Conservation (phyloP, 176 grass and related monocot genomes). For the Raddia guianensis region DNA sequence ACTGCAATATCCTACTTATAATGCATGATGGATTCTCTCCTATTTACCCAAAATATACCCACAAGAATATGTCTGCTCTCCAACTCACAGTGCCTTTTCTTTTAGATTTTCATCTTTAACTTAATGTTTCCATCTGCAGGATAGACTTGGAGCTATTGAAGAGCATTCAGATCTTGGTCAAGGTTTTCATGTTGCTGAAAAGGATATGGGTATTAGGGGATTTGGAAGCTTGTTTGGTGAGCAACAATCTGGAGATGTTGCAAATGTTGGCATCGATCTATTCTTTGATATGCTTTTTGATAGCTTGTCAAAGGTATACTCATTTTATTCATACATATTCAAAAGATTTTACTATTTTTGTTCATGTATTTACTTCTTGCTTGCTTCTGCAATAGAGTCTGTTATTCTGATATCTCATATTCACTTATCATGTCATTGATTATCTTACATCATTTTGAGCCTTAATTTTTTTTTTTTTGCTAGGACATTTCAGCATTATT, state of each 20-base stretch:
- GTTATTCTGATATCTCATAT: not conserved
- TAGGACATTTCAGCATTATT: not conserved
- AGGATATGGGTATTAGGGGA: constrained; percentile 95
- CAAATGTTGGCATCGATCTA: constrained; percentile 91
- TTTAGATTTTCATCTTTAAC: constrained; percentile 18
- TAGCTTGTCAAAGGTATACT: constrained; percentile 81
- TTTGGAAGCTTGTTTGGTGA: constrained; percentile 97
- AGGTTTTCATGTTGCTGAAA: constrained; percentile 96
- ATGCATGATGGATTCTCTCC: not conserved
- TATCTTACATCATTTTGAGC: constrained; percentile 24
- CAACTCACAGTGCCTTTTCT: not conserved
- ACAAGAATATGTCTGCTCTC: not conserved
- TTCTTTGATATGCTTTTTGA: constrained; percentile 99
- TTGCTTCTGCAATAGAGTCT: not conserved
- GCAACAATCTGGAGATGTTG: constrained; percentile 96
- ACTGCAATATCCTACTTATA: constrained; percentile 18
- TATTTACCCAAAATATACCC: constrained; percentile 9
- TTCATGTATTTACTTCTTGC: constrained; percentile 1
- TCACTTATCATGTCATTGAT: not conserved
- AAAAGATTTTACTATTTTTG: constrained; percentile 11
- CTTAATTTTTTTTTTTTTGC: constrained; percentile 14
- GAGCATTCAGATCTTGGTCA: constrained; percentile 82
- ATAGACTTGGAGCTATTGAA: constrained; percentile 90
- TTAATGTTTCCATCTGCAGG: constrained; percentile 56
- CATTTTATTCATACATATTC: constrained; percentile 20